phyloP scores from a whole-genome alignment of 1,139 yeast genomes.

The Geotrichum armillariae region DNA sequence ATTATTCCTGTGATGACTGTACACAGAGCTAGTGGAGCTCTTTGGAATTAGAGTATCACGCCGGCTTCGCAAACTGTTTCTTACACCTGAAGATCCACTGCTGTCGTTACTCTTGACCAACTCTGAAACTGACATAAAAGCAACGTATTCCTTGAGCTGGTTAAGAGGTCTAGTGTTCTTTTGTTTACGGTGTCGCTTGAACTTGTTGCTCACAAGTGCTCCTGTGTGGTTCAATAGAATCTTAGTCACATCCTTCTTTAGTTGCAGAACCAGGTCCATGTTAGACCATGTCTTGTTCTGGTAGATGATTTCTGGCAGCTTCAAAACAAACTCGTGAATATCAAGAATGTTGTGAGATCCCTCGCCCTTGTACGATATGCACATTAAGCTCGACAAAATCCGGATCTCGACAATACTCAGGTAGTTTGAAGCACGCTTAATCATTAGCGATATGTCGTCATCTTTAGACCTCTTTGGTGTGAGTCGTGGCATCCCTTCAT shows the following conservation, averaged over 20 bases:
- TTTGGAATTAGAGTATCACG: background rate
- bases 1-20: background rate
- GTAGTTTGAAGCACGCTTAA: constrained; percentile 64
- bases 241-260: constrained; percentile 65
- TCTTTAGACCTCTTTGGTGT: constrained; percentile 20
- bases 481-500: background rate
- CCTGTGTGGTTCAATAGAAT: constrained; percentile 76
- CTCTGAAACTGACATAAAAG: constrained; percentile 38
- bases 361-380: constrained; percentile 63
- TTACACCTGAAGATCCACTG: background rate
- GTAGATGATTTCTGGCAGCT: constrained; percentile 65
- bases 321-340: constrained; percentile 65
- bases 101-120: constrained; percentile 20
- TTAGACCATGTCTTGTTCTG: constrained; percentile 75
- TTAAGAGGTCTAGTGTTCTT: constrained; percentile 31
- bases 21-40: background rate
- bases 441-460: constrained; percentile 57
- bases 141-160: constrained; percentile 38
- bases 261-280: constrained; percentile 63
- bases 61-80: background rate
- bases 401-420: constrained; percentile 62
- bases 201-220: constrained; percentile 73
- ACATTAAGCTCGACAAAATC: constrained; percentile 53
- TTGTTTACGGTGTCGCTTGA: constrained; percentile 39
- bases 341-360: constrained; percentile 66